Conservation (phyloP, 2,329 filamentous ascomycete genomes). For the Pseudogymnoascus pannorum region DNA sequence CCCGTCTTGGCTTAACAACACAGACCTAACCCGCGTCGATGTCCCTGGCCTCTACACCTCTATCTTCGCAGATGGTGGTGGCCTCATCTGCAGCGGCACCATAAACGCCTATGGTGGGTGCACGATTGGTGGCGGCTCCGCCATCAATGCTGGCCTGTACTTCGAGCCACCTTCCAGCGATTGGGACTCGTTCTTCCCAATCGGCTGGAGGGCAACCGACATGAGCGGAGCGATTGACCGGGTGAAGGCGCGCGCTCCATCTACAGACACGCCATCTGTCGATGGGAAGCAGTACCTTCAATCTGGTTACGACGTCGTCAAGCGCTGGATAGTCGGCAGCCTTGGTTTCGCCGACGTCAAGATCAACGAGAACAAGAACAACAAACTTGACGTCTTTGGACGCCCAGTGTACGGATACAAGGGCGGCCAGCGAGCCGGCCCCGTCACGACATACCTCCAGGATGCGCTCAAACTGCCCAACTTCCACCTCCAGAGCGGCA, state of each 20-base stretch:
- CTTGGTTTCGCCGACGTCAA: conserved; percentile 41
- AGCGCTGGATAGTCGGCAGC: conserved; percentile 42
- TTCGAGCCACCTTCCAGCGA: conserved; percentile 47
- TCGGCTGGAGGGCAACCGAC: conserved; percentile 44
- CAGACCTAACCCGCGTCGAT: conserved; percentile 43
- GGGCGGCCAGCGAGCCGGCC: conserved; percentile 42
- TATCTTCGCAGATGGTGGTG: conserved; percentile 38
- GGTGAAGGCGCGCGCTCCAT: conserved; percentile 38
- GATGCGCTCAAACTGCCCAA: conserved; percentile 34
- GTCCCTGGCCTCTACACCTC: conserved; percentile 44
- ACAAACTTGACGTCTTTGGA: conserved; percentile 43
- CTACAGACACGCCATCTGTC: conserved; percentile 36
- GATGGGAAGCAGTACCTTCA: conserved; percentile 41
- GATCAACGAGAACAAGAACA: conserved; percentile 38
- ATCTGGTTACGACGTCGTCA: conserved; percentile 39
- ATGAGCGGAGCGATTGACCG: conserved; percentile 39
- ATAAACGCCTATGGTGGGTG: conserved; percentile 42
- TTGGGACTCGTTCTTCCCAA: conserved; percentile 43
- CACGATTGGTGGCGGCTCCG: conserved; percentile 43
- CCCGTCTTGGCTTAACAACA: conserved; percentile 42
- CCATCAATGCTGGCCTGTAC: conserved; percentile 47
- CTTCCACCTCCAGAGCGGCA: conserved; percentile 39
- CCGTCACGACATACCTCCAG: conserved; percentile 43
- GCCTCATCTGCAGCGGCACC: conserved; percentile 36
- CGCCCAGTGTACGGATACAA: conserved; percentile 42